Base-by-base conservation (phyloP, 2,329 filamentous ascomycete genomes). In the Drechslerella dactyloides region DNA sequence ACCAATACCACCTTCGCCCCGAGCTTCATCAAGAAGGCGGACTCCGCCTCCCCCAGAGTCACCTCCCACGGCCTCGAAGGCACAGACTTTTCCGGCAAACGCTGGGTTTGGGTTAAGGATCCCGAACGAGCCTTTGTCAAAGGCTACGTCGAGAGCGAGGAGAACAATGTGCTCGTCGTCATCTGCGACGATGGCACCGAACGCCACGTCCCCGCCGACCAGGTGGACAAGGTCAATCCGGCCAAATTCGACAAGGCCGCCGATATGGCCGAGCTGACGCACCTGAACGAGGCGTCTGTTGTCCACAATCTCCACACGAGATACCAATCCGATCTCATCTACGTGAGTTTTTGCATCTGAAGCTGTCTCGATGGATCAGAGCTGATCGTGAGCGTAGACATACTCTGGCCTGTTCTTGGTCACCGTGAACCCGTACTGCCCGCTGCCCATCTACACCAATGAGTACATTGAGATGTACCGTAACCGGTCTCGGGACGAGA, bases 391-490 rank as follows among this genome's bases (percentile, higher is more conserved):
- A 15, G 8, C 35, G 13, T 62, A 96, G 83, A 99, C 94, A 21
- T 99, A 99, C 80, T 99, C 94, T 0, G 94, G 94, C 0, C 84
- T 99, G 44, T 99, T 99, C 82, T 83, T 99, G 78, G 94, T 99
- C 54, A 96, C 96, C 0, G 90, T 99, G 74, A 99, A 99, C 78
- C 94, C 96, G 0, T 99, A 99, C 81, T 96, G 92, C 74, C 87
- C 92, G 1, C 82, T 99, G 8, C 91, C 96, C 2, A 99, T 99
- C 70, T 99, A 99, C 80, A 91, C 87, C 61, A 92, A 94, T 78
- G 94, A 99, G 77, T 97, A 97, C 81, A 86, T 99, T 82, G 96
- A 96, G 78, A 96, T 97, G 91, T 99, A 99, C 82, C 93, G 91
- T 77, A 94, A 94, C 4, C 86, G 91, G 66, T 92, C 85, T 76